Evolutionary conservation across 2,329 filamentous ascomycete genomes (phyloP).

Genomic region (Ophiostoma ips): DNA sequence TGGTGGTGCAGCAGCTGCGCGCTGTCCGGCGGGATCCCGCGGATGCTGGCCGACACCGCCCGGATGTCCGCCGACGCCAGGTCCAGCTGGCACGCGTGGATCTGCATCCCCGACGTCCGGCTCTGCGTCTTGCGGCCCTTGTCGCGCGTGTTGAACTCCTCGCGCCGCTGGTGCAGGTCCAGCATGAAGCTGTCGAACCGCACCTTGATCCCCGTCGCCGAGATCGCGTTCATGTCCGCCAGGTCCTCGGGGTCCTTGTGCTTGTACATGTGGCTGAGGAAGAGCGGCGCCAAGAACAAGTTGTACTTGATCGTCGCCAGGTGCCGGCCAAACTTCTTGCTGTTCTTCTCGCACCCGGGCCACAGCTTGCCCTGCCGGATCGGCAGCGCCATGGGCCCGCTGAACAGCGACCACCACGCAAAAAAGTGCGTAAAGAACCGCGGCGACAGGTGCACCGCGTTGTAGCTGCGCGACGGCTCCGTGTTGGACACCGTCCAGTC

Average conservation of each 20-base stretch:
- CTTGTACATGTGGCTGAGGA: slow-evolving; percentile 95
- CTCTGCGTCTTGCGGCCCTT: slow-evolving; percentile 63
- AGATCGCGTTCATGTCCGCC: slow-evolving; percentile 53
- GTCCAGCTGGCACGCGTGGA: slow-evolving; percentile 88
- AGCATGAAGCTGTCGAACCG: slow-evolving; percentile 95
- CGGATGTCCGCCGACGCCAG: slow-evolving; percentile 83
- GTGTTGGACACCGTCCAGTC: slow-evolving; percentile 70
- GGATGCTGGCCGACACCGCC: slow-evolving; percentile 82
- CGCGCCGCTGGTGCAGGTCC: slow-evolving; percentile 83
- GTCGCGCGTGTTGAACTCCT: slow-evolving; percentile 75
- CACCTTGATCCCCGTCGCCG: slow-evolving; percentile 91
- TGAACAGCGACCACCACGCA: slow-evolving; percentile 94
- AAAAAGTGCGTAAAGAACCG: slow-evolving; percentile 98
- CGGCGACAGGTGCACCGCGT: slow-evolving; percentile 85
- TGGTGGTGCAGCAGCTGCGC: slow-evolving; percentile 39
- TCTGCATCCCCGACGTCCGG: slow-evolving; percentile 84
- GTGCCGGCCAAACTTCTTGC: slow-evolving; percentile 96
- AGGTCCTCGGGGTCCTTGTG: slow-evolving; percentile 92
- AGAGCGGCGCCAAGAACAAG: slow-evolving; percentile 77
- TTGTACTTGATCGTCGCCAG: slow-evolving; percentile 99
- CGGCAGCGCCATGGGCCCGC: slow-evolving; percentile 84
- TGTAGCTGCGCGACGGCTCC: slow-evolving; percentile 79
- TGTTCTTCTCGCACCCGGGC: slow-evolving; percentile 87
- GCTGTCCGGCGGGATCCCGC: slow-evolving; percentile 63
- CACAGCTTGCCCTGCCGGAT: slow-evolving; percentile 85